phyloP scores from a whole-genome alignment of 148 eudicot species.

The Agrostemma githago region DNA sequence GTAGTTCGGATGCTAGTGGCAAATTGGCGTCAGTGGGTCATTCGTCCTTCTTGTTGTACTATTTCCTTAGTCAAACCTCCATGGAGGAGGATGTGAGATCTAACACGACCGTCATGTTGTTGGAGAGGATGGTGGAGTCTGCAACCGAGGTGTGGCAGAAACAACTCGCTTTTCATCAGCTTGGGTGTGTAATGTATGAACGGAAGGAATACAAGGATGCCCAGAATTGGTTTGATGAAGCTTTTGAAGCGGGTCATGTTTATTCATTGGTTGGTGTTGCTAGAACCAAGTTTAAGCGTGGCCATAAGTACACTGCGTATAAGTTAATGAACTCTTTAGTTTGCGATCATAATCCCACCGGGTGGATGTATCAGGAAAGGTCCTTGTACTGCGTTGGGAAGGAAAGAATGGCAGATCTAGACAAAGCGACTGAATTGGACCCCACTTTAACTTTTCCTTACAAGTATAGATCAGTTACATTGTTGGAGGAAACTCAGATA shows the following conservation, averaged over 20 bases:
- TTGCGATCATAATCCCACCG: conserved; percentile 51
- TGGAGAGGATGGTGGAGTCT: conserved; percentile 66
- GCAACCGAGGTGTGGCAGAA: conserved; percentile 67
- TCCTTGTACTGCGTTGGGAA: conserved; percentile 65
- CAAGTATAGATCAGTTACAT: conserved; percentile 59
- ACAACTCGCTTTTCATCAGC: conserved; percentile 67
- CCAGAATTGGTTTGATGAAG: conserved; percentile 61
- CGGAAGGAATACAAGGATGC: conserved; percentile 74
- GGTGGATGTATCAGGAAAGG: conserved; percentile 94
- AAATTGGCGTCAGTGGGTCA: conserved; percentile 55
- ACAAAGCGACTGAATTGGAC: conserved; percentile 59
- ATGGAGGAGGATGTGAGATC: conserved; percentile 61
- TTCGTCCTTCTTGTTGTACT: conserved; percentile 64
- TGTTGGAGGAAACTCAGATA: conserved; percentile 46
- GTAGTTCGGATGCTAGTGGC: conserved; percentile 48
- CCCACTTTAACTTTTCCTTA: conserved; percentile 77
- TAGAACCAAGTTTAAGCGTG: conserved; percentile 67
- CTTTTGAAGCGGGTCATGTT: conserved; percentile 64
- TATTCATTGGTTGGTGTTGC: conserved; percentile 80
- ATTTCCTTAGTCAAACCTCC: conserved; percentile 70
- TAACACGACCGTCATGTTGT: conserved; percentile 44
- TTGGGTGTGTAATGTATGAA: conserved; percentile 73
- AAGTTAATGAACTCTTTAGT: conserved; percentile 54
- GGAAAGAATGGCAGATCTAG: conserved; percentile 60
- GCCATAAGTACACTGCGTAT: conserved; percentile 69